Evolutionary conservation across 2,329 filamentous ascomycete genomes (phyloP).

Genomic region (Verticillium albo-atrum): DNA sequence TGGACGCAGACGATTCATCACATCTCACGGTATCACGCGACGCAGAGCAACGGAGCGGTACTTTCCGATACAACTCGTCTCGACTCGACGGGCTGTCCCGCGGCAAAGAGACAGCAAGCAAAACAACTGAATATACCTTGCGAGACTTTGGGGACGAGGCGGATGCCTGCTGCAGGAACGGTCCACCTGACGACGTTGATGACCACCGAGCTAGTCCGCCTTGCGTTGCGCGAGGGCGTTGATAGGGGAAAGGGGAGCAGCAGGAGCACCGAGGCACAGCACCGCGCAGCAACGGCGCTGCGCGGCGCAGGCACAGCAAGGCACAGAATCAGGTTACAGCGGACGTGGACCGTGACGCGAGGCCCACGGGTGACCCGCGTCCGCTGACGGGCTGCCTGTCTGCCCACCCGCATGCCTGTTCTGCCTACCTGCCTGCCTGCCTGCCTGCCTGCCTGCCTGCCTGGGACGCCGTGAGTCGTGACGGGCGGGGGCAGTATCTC

Average conservation of each 20-base stretch:
- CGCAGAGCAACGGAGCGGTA: too few relatives aligned
- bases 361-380: background rate
- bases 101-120: too few relatives aligned
- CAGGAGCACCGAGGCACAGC: background rate
- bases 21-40: too few relatives aligned
- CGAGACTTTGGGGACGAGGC: background rate
- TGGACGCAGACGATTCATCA: too few relatives aligned
- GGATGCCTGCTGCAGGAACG: background rate
- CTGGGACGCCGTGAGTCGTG: background rate
- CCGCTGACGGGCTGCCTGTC: background rate
- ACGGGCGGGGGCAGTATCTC: background rate
- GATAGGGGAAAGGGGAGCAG: background rate
- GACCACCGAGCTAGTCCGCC: background rate
- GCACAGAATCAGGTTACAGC: background rate
- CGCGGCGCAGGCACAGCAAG: background rate
- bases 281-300: background rate
- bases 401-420: background rate
- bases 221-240: background rate
- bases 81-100: too few relatives aligned
- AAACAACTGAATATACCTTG: background rate
- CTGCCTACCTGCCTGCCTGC: too few relatives aligned
- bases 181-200: background rate
- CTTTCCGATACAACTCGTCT: too few relatives aligned
- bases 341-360: background rate
- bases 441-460: too few relatives aligned